Evolutionary conservation across 1,284 basidiomycete genomes (phyloP).

Genomic region (Termitomyces sp.): DNA sequence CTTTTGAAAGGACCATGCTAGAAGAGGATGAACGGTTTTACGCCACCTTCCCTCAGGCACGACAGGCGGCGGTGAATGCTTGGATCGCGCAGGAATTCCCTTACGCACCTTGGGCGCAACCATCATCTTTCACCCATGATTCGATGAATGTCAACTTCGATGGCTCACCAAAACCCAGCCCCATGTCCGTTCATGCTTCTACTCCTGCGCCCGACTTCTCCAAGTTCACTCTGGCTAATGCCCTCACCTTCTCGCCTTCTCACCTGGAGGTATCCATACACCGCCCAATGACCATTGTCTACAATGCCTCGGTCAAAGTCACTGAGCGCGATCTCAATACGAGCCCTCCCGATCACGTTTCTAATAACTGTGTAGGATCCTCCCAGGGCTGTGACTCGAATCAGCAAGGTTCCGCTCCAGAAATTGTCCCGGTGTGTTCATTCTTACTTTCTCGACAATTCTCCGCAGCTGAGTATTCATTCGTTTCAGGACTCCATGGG

Average conservation of each 20-base stretch:
- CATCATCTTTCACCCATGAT: neutral
- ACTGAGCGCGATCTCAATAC: neutral
- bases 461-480: neutral
- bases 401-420: neutral
- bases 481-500: neutral
- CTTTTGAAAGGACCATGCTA: constrained; percentile 15
- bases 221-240: constrained; percentile 1
- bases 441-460: neutral
- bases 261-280: neutral
- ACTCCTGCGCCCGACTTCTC: neutral
- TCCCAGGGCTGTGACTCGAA: neutral
- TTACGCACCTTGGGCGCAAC: neutral
- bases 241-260: neutral
- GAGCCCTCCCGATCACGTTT: neutral
- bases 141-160: neutral
- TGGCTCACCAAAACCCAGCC: neutral
- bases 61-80: constrained; percentile 12
- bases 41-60: constrained; percentile 17
- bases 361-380: neutral
- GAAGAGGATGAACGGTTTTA: constrained; percentile 17
- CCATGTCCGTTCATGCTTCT: neutral
- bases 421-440: neutral
- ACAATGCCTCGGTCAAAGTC: neutral
- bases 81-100: constrained; percentile 10
- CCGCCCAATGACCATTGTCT: neutral